Evolutionary conservation across 2,329 filamentous ascomycete species (phyloP), one percentile per base, ranked within the genome.

Genomic region (Coniella lustricola): DNA sequence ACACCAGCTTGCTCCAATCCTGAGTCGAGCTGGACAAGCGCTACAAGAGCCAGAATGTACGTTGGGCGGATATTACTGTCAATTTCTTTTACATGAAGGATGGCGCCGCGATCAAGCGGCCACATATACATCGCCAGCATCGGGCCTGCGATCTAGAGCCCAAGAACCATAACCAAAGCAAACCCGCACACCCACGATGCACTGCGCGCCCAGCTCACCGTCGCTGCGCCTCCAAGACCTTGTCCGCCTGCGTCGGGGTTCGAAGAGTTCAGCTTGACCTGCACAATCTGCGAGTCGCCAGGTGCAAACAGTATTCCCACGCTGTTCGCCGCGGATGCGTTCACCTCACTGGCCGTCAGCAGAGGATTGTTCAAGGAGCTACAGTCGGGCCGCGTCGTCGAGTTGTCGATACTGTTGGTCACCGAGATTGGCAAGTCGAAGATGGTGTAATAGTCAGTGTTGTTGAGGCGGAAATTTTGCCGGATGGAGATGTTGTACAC

Each of bases 401-500:
- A 58, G 29, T 64, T 60, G 8, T 68, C 60, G 54, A 87, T 86
- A 34, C 67, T 70, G 61, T 87, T 87, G 5, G 82, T 84, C 33
- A 87, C 76, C 3, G 74, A 72, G 55, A 87, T 82, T 16, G 84
- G 84, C 12, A 87, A 66, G 55, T 87, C 81, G 57, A 86, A 86
- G 46, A 87, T 76, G 8, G 82, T 86, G 62, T 87, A 87, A 56
- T 79, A 73, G 40, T 84, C 71, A 2, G 73, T 71, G 12, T 71
- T 74, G 59, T 87, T 85, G 48, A 85, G 70, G 12, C 79, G 74
- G 62, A 85, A 87, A 57, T 75, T 82, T 58, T 87, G 83, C 48
- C 82, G 81, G 56, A 87, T 84, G 5, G 82, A 85, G 58, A 87
- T 81, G 57, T 87, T 87, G 60, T 87, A 87, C 16, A 69, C 65